Evolutionary conservation across 805 yeast species (phyloP).

Genomic region (Henningerozyma blattae): DNA sequence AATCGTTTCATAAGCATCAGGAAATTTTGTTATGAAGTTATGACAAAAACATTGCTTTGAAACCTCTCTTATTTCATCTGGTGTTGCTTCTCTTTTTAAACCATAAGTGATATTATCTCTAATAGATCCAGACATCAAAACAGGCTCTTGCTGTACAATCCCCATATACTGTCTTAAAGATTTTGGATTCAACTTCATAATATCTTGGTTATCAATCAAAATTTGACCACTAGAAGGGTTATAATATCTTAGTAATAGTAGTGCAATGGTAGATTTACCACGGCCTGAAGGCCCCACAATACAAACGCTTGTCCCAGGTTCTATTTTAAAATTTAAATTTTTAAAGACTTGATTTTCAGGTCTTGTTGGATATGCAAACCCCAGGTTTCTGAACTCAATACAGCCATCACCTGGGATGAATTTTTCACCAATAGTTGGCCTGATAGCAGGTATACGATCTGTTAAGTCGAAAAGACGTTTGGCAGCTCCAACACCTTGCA

Average conservation of each 20-base stretch:
- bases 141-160: conserved; percentile 70
- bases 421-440: conserved; percentile 48
- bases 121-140: conserved; percentile 70
- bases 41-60: conserved; percentile 45
- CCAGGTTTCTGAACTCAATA: conserved; percentile 54
- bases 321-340: conserved; percentile 36
- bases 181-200: conserved; percentile 35
- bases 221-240: conserved; percentile 36
- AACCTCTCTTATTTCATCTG: conserved; percentile 32
- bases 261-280: conserved; percentile 77
- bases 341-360: conserved; percentile 48
- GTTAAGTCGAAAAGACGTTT: conserved; percentile 80
- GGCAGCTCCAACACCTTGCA: conserved; percentile 98
- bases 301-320: conserved; percentile 51
- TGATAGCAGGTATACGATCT: conserved; percentile 62
- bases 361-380: conserved; percentile 82
- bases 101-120: conserved; percentile 71
- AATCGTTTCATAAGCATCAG: conserved; percentile 52
- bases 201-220: conserved; percentile 38
- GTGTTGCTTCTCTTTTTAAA: conserved; percentile 50
- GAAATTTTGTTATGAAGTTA: conserved; percentile 46
- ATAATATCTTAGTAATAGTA: conserved; percentile 47
- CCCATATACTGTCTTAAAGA: conserved; percentile 48
- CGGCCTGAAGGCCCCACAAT: conserved; percentile 82
- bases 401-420: conserved; percentile 28